Base-by-base conservation (phyloP, 345 rosid genomes). In the Eucalyptus shirleyi region DNA sequence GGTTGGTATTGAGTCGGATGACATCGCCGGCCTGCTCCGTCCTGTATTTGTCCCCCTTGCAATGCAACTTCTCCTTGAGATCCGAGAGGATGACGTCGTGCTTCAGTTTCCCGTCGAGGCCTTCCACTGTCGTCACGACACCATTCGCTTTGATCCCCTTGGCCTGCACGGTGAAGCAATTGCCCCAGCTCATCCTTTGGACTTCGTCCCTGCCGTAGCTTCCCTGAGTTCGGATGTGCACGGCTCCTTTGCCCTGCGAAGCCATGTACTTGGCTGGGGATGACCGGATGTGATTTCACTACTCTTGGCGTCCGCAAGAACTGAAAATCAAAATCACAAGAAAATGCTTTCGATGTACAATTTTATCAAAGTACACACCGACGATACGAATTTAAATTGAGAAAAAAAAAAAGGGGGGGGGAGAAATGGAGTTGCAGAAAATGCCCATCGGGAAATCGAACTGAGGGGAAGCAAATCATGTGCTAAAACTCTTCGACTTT, bases 1-100 rank as follows among this genome's bases (percentile, higher is more conserved):
- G 98, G 91, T 95, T 98, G 55, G 98, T 98, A 69, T 96, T 95
- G 40, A 97, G 98, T 87, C 95, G 98, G 86, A 96, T 96, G 88
- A 95, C 93, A 90, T 94, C 94, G 51, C 98, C 96, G 5, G 94
- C 92, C 40, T 92, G 96, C 80, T 93, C 94, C 93, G 95, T 96
- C 53, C 91, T 92, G 51, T 95, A 97, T 37, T 96, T 96, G 86
- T 94, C 94, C 42, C 98, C 98, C 80, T 96, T 95, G 90, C 99
- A 97, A 80, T 97, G 94, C 83, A 96, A 95, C 32, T 94, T 94
- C 47, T 95, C 96, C 92, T 97, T 96, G 17, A 97, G 92, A 89
- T 96, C 97, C 89, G 94, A 95, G 81, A 97, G 96, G 69, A 96
- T 95, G 93, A 92, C 93, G 69, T 94, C 95, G 90, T 95, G 96